A percentile compares a stretch with the other conserved stretches of the same genome.
Evolutionary conservation across 2,329 filamentous ascomycete species (phyloP).

Genomic region (Colletotrichum musae): DNA sequence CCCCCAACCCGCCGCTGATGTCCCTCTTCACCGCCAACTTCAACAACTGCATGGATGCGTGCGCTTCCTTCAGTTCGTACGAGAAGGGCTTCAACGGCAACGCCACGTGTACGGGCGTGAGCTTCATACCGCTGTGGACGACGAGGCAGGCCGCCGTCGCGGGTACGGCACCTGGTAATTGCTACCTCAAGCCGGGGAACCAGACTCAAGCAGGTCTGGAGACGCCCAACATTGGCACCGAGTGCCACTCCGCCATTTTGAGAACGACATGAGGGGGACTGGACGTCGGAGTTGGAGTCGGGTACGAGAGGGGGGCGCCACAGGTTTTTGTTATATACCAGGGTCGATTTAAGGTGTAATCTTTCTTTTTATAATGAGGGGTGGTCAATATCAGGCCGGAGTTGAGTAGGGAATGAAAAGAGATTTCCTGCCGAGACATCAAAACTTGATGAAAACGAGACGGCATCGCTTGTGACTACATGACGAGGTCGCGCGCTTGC

Average conservation of each 20-base stretch:
- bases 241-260: conserved; percentile 54
- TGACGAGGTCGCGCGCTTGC: too few species aligned
- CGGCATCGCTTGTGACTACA: too few species aligned
- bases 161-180: conserved; percentile 59
- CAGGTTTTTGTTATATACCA: conserved; percentile 20
- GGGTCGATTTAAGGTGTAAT: neutral
- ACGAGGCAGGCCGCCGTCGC: conserved; percentile 50
- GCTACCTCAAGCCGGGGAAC: conserved; percentile 59
- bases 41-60: conserved; percentile 63
- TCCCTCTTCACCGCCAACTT: conserved; percentile 60
- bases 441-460: too few species aligned
- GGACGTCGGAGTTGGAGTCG: neutral
- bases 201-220: conserved; percentile 49
- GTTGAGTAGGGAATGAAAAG: too few species aligned
- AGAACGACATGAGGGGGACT: conserved; percentile 1
- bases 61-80: conserved; percentile 52
- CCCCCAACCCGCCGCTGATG: conserved; percentile 53
- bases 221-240: conserved; percentile 51
- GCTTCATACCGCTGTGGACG: conserved; percentile 61
- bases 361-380: neutral
- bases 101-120: conserved; percentile 51
- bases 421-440: too few species aligned
- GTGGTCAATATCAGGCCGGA: too few species aligned
- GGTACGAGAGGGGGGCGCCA: neutral
- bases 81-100: conserved; percentile 34